Percentiles rank a stretch among this genome's conserved stretches.
These are phyloP conservation scores for Linanthus parryae DNA, from an alignment of 148 eudicot species.

Conservation along the genomic window DNA sequence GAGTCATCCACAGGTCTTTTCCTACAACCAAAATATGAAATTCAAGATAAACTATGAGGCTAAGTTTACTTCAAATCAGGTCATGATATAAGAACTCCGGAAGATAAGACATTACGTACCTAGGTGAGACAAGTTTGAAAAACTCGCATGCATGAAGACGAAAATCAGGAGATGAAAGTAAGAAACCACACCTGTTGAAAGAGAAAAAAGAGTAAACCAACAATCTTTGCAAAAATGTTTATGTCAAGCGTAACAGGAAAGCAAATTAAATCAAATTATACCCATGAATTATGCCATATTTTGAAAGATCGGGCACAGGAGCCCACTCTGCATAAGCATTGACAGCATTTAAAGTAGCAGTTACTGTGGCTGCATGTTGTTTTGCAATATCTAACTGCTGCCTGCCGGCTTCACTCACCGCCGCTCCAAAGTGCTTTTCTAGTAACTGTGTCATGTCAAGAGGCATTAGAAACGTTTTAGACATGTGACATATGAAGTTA, in stretches of 20 bases:
- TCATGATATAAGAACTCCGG: neutral
- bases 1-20: conserved; percentile 78
- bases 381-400: conserved; percentile 82
- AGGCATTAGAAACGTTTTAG: conserved; percentile 11
- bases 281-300: conserved; percentile 87
- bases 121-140: conserved; percentile 80
- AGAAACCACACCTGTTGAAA: conserved; percentile 74
- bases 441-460: conserved; percentile 46
- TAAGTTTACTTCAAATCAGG: neutral
- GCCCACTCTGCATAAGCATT: conserved; percentile 99
- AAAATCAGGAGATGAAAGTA: conserved; percentile 91
- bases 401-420: conserved; percentile 68
- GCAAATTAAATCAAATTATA: conserved; percentile 25
- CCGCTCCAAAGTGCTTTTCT: conserved; percentile 95
- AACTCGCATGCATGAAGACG: conserved; percentile 97
- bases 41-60: conserved; percentile 2
- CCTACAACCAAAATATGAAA: conserved; percentile 54
- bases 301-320: conserved; percentile 84
- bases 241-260: neutral
- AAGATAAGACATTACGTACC: conserved; percentile 40
- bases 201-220: conserved; percentile 3
- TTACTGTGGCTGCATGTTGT: conserved; percentile 89
- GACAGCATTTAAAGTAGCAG: conserved; percentile 79
- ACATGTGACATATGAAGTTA: neutral
- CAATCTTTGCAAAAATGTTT: neutral